Conservation (phyloP, 169 alveolate genomes). For the Plasmodium chabaudi region DNA sequence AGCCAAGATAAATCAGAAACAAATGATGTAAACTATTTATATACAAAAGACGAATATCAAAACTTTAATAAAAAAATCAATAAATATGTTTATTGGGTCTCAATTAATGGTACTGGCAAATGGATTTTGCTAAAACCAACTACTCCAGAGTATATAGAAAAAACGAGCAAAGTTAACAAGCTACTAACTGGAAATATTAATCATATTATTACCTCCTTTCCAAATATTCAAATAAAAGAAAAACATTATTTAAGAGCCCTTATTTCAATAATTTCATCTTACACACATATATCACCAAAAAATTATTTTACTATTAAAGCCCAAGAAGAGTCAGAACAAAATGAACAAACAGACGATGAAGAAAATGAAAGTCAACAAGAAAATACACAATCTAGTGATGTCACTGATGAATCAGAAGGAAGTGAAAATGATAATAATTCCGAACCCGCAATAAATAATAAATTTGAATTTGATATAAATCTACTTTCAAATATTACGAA, state of each 20-base stretch:
- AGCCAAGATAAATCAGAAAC: not conserved
- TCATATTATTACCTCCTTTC: slow-evolving; percentile 45
- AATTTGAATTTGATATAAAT: slow-evolving; percentile 34
- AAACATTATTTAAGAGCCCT: slow-evolving; percentile 62
- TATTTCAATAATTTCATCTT: slow-evolving; percentile 50
- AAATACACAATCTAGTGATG: not conserved
- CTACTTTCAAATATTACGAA: slow-evolving; percentile 6
- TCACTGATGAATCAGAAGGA: not conserved
- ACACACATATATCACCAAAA: slow-evolving; percentile 57
- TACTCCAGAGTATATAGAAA: slow-evolving; percentile 44
- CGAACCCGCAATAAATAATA: slow-evolving; percentile 20
- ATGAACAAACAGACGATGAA: not conserved
- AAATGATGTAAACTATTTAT: not conserved
- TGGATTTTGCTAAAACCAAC: slow-evolving; percentile 57
- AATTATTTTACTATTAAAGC: slow-evolving; percentile 23
- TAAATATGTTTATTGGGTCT: slow-evolving; percentile 57
- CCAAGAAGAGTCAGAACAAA: slow-evolving; percentile 7
- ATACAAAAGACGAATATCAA: slow-evolving; percentile 45
- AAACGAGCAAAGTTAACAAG: slow-evolving; percentile 28
- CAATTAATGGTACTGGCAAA: slow-evolving; percentile 38
- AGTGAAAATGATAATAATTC: not conserved
- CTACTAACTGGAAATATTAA: slow-evolving; percentile 48
- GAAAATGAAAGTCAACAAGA: not conserved
- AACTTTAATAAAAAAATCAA: slow-evolving; percentile 47
- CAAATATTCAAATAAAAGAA: slow-evolving; percentile 55